Evolutionary conservation across 2,329 filamentous ascomycete species (phyloP).

Genomic region (Aspergillus pseudoglaucus): DNA sequence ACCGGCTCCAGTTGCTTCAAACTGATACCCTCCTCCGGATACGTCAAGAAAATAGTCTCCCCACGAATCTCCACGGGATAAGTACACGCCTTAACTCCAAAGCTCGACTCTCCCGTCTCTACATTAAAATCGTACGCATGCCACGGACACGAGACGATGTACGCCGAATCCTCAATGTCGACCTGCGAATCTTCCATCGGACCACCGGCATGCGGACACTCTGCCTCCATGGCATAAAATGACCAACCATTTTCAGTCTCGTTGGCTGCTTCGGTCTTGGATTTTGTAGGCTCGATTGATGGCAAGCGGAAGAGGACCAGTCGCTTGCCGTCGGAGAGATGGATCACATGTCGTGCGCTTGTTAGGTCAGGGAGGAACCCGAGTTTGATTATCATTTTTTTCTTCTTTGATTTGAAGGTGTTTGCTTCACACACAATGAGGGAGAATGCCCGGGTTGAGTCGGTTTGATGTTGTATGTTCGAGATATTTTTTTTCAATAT

Average conservation of each 20-base stretch:
- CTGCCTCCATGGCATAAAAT: slow-evolving; percentile 45
- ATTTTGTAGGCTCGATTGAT: slow-evolving; percentile 28
- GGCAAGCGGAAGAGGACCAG: slow-evolving; percentile 43
- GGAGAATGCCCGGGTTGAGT: neutral
- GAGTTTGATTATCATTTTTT: slow-evolving; percentile 14
- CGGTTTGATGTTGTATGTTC: neutral
- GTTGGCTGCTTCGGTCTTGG: slow-evolving; percentile 18
- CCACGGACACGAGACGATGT: slow-evolving; percentile 44
- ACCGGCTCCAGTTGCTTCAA: slow-evolving; percentile 35
- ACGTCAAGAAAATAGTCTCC: slow-evolving; percentile 30
- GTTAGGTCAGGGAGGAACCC: slow-evolving; percentile 28
- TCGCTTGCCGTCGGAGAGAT: slow-evolving; percentile 40
- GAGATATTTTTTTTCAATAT: neutral
- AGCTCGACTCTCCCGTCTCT: slow-evolving; percentile 44
- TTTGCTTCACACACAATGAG: neutral
- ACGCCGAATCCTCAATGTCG: slow-evolving; percentile 45
- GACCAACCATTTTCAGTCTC: slow-evolving; percentile 37
- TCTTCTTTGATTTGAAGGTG: neutral
- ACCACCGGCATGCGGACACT: slow-evolving; percentile 43
- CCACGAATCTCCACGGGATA: slow-evolving; percentile 36
- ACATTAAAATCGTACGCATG: slow-evolving; percentile 47
- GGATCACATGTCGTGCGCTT: slow-evolving; percentile 38
- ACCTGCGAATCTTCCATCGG: slow-evolving; percentile 42
- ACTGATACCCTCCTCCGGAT: slow-evolving; percentile 21
- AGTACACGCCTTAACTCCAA: slow-evolving; percentile 43